Percentiles rank a stretch among this genome's conserved stretches.
Conservation (phyloP, 129 eudicot species). For the Heracleum sosnowskyi region DNA sequence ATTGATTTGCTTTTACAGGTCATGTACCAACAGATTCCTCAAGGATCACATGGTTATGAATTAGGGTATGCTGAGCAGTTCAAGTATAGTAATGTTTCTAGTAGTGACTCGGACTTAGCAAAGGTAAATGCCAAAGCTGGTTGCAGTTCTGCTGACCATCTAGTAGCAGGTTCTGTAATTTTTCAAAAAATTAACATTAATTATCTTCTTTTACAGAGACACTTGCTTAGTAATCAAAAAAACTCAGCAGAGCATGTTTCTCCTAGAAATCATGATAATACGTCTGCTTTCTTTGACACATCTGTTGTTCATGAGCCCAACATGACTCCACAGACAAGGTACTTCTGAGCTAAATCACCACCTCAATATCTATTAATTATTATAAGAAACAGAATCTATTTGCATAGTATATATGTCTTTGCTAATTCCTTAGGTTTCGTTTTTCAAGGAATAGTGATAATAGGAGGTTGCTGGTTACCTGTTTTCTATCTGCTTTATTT, state of each 20-base stretch:
- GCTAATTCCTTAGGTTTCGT: background rate
- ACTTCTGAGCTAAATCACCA: background rate
- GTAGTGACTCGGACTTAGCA: conserved; percentile 21
- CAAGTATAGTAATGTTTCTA: conserved; percentile 17
- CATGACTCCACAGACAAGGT: conserved; percentile 50
- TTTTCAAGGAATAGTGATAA: background rate
- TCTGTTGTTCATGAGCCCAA: conserved; percentile 24
- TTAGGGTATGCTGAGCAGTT: conserved; percentile 23
- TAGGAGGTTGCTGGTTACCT: background rate
- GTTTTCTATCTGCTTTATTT: background rate
- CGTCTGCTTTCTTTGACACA: conserved; percentile 32
- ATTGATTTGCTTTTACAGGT: conserved; percentile 2
- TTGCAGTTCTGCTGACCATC: background rate
- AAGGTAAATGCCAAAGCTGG: conserved; percentile 23
- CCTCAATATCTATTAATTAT: background rate
- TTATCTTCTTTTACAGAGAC: conserved; percentile 27
- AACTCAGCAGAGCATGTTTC: conserved; percentile 28
- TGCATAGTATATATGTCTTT: background rate
- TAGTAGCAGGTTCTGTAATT: background rate
- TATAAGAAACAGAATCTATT: background rate
- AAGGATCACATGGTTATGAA: conserved; percentile 16
- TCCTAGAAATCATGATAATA: conserved; percentile 28
- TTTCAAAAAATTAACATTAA: background rate
- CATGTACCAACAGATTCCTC: conserved; percentile 16
- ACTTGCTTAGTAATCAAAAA: conserved; percentile 19